These are phyloP conservation scores for Rosa multiflora DNA, from an alignment of 306 rosid genomes.

Conservation along the genomic window DNA sequence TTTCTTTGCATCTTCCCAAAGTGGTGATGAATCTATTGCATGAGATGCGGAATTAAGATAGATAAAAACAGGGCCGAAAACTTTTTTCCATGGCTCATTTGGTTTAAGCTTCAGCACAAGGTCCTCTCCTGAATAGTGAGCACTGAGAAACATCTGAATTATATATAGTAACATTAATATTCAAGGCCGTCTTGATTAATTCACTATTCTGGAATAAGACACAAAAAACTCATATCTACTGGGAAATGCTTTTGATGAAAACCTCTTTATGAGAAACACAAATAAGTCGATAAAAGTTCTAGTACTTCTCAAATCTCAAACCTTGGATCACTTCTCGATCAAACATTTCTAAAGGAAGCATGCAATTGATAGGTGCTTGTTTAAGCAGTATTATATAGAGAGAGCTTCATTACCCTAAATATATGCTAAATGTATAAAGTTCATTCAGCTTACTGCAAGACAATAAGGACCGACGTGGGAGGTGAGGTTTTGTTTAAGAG, in stretches of 20 bases:
- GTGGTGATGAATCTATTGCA: constrained; percentile 24
- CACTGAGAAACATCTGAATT: constrained; percentile 44
- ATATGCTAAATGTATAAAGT: no score
- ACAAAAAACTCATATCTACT: no score
- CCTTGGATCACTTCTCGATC: no score
- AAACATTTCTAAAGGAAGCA: no score
- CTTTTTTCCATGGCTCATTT: constrained; percentile 48
- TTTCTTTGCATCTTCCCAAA: constrained; percentile 45
- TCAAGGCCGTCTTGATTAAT: neutral
- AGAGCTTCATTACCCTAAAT: no score
- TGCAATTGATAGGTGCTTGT: no score
- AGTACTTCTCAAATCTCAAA: no score
- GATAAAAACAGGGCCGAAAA: constrained; percentile 43
- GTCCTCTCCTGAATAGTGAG: constrained; percentile 47
- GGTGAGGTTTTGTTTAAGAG: constrained; percentile 34
- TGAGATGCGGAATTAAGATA: constrained; percentile 32
- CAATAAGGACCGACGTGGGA: constrained; percentile 35
- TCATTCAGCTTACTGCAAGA: constrained; percentile 24
- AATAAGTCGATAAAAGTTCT: no score
- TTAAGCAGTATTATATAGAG: no score
- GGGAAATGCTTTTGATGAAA: no score
- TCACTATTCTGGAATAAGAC: neutral
- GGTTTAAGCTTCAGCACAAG: constrained; percentile 35
- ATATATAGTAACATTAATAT: neutral
- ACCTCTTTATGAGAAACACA: no score